A percentile compares a stretch with the other conserved stretches of the same genome.
phyloP scores from a whole-genome alignment of 371 early-diverging fungal species.

The Sporodiniella umbellata region DNA sequence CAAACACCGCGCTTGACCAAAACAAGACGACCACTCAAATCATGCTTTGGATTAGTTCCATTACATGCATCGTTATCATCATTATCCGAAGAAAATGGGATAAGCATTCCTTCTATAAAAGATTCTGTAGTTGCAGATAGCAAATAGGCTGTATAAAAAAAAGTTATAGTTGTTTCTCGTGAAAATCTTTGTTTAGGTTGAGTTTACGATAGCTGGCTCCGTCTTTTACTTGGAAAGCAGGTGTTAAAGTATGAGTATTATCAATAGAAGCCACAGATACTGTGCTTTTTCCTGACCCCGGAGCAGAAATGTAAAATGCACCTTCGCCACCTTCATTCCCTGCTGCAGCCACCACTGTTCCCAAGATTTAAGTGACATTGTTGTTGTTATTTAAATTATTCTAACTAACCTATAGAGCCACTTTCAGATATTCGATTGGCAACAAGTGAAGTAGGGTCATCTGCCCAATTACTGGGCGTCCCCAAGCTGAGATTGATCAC shows the following conservation, averaged over 20 bases:
- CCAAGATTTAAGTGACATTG: slow-evolving; percentile 31
- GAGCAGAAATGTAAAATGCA: slow-evolving; percentile 36
- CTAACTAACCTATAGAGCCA: slow-evolving; percentile 24
- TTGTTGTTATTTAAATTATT: no score
- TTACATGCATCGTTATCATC: slow-evolving; percentile 14
- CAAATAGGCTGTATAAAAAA: slow-evolving; percentile 28
- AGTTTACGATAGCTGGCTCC: background rate
- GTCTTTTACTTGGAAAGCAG: slow-evolving; percentile 9
- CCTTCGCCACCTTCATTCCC: slow-evolving; percentile 61
- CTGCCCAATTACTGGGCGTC: slow-evolving; percentile 36
- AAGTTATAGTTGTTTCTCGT: no score
- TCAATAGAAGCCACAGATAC: slow-evolving; percentile 65
- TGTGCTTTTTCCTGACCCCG: slow-evolving; percentile 43
- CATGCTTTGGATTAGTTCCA: slow-evolving; percentile 23
- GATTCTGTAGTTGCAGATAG: slow-evolving; percentile 19
- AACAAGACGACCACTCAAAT: slow-evolving; percentile 28
- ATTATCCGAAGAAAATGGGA: slow-evolving; percentile 7
- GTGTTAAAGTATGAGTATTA: slow-evolving; percentile 15
- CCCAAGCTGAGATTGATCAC: slow-evolving; percentile 70
- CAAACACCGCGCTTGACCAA: slow-evolving; percentile 52
- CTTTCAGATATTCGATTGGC: slow-evolving; percentile 24
- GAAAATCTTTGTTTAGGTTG: background rate
- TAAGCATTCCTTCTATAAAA: slow-evolving; percentile 27
- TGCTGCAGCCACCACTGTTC: slow-evolving; percentile 47
- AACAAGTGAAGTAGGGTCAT: slow-evolving; percentile 34